Evolutionary conservation across 2,329 filamentous ascomycete genomes (phyloP).

Genomic region (Colletotrichum salicis): DNA sequence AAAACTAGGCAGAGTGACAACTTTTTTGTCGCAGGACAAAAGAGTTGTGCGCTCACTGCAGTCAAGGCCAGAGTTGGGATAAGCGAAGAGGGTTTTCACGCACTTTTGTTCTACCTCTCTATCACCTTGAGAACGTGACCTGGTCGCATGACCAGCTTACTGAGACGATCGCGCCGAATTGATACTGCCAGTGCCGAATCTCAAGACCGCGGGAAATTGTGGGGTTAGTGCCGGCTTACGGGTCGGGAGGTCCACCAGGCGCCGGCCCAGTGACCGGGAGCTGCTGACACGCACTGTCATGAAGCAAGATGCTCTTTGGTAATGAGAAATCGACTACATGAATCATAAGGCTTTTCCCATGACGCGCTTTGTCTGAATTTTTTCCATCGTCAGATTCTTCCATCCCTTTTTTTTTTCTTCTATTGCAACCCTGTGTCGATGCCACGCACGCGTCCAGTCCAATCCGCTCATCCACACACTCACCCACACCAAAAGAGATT

Average conservation of each 20-base stretch:
- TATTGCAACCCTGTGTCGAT: neutral
- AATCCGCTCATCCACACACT: neutral
- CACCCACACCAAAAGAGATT: neutral
- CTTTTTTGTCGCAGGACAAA: too few species aligned
- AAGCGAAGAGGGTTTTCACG: neutral
- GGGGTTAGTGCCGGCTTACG: conserved; percentile 31
- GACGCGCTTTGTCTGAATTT: neutral
- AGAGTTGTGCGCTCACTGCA: too few species aligned
- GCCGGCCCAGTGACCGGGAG: conserved; percentile 30
- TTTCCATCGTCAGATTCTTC: neutral
- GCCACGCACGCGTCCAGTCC: neutral
- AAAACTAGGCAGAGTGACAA: too few species aligned
- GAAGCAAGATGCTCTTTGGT: neutral
- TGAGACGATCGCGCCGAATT: conserved; percentile 18
- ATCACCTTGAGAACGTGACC: conserved; percentile 12
- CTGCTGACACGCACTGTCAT: conserved; percentile 27
- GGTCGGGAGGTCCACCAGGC: conserved; percentile 20
- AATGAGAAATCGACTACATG: neutral
- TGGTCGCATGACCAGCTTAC: conserved; percentile 19
- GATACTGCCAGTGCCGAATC: conserved; percentile 24
- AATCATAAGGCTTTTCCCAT: conserved; percentile 17
- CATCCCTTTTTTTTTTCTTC: neutral
- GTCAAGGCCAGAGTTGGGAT: neutral
- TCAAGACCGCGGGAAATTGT: conserved; percentile 14
- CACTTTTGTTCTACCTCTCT: neutral